These are phyloP conservation scores for Eucalyptus curtisii DNA, from an alignment of 345 rosid species.

Conservation along the genomic window DNA sequence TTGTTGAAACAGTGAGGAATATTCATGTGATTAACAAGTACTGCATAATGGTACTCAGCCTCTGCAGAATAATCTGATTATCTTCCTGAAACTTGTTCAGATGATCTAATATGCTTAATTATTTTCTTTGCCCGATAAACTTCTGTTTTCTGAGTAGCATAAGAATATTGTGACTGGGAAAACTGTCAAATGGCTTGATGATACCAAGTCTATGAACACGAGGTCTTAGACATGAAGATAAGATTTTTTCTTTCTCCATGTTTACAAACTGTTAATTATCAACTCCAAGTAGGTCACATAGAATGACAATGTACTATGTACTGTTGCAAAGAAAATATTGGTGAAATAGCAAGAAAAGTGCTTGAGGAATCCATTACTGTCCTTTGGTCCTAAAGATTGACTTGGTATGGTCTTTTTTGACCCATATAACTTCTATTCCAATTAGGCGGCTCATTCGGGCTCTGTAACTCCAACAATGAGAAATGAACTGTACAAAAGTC, in stretches of 20 bases:
- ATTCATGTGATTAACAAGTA: background rate
- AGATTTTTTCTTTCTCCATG: background rate
- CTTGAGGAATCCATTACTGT: background rate
- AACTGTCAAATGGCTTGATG: background rate
- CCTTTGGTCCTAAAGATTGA: background rate
- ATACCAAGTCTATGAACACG: background rate
- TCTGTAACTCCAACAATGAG: slow-evolving; percentile 80
- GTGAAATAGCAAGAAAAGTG: background rate
- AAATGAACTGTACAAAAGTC: slow-evolving; percentile 87
- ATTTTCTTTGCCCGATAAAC: background rate
- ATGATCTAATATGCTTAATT: background rate
- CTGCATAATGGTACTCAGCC: background rate
- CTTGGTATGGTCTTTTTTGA: background rate
- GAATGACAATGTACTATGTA: background rate
- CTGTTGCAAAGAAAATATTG: background rate
- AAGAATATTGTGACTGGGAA: background rate
- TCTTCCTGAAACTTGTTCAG: background rate
- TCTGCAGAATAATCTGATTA: background rate
- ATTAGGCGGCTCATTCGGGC: slow-evolving; percentile 85
- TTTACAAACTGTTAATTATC: background rate
- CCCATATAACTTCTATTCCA: background rate
- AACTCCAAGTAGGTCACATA: background rate
- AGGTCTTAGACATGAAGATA: background rate
- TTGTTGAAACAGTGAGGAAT: background rate
- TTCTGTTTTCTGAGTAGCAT: background rate